Conservation (phyloP, 768 basidiomycete genomes). For the Podaxis rugospora region DNA sequence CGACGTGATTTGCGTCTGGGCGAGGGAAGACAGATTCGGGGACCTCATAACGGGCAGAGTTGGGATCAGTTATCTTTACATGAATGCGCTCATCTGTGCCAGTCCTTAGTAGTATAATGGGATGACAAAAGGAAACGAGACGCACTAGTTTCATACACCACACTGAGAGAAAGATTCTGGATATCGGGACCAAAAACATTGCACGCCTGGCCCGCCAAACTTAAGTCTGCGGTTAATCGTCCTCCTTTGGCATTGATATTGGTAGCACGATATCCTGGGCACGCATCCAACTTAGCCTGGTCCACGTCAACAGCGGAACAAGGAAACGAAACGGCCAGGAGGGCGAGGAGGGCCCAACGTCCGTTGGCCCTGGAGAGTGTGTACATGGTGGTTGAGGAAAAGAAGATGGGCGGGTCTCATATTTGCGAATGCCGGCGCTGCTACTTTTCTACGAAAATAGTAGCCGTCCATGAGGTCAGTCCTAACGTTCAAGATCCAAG, state of each 20-base stretch:
- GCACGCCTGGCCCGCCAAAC: slow-evolving; percentile 46
- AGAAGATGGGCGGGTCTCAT: background rate
- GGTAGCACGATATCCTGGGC: slow-evolving; percentile 53
- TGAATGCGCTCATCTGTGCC: slow-evolving; percentile 51
- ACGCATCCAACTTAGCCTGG: slow-evolving; percentile 44
- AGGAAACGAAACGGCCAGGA: background rate
- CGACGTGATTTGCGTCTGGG: slow-evolving; percentile 29
- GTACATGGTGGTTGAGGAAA: slow-evolving; percentile 1
- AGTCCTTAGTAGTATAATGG: background rate
- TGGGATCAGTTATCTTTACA: slow-evolving; percentile 55
- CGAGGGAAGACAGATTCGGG: slow-evolving; percentile 59
- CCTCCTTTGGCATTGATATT: slow-evolving; percentile 37
- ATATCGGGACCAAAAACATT: slow-evolving; percentile 59
- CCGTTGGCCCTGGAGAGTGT: background rate
- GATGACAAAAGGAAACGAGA: background rate
- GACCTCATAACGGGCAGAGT: slow-evolving; percentile 53
- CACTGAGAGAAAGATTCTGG: slow-evolving; percentile 38
- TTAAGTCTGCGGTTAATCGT: slow-evolving; percentile 45
- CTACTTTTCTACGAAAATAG: background rate
- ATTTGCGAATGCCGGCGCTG: background rate
- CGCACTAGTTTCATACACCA: slow-evolving; percentile 56
- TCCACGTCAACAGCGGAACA: slow-evolving; percentile 20
- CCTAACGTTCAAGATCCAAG: background rate
- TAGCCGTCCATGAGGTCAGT: background rate
- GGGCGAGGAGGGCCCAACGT: background rate